Percentiles rank a stretch among this genome's conserved stretches.
These are phyloP conservation scores for Cladosporium cucumerinum DNA, from an alignment of 2,329 filamentous ascomycete genomes.

Conservation along the genomic window DNA sequence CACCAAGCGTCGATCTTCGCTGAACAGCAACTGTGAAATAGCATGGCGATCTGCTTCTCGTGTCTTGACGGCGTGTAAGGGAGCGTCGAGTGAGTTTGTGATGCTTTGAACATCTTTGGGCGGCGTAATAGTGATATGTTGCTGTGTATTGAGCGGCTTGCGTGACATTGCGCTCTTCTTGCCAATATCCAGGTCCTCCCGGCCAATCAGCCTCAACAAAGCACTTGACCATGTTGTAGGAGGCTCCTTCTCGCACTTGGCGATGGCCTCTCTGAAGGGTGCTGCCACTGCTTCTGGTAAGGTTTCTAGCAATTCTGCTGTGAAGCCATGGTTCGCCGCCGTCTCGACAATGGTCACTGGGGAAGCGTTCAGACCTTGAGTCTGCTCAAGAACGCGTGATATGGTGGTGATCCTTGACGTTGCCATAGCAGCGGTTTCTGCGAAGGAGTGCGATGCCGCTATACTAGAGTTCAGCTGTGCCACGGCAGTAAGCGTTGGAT, in stretches of 20 bases:
- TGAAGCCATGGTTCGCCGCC: conserved; percentile 69
- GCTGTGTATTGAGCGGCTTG: neutral
- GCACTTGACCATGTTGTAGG: conserved; percentile 70
- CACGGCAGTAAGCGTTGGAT: conserved; percentile 26
- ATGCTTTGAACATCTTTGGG: conserved; percentile 73
- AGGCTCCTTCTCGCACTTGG: conserved; percentile 78
- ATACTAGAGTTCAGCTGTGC: conserved; percentile 21
- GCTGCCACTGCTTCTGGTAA: conserved; percentile 80
- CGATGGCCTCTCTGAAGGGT: conserved; percentile 77
- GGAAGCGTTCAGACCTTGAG: conserved; percentile 22
- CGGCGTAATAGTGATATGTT: neutral
- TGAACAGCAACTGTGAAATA: conserved; percentile 83
- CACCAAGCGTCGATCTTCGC: conserved; percentile 81
- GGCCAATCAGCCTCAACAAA: conserved; percentile 71
- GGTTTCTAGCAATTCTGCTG: conserved; percentile 67
- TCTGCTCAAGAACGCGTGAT: conserved; percentile 25
- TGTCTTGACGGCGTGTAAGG: conserved; percentile 68
- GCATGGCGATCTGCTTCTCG: conserved; percentile 74
- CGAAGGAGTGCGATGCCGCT: conserved; percentile 14
- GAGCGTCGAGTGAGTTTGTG: conserved; percentile 63
- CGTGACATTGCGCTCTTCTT: neutral
- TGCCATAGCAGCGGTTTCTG: conserved; percentile 12
- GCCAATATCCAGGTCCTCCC: conserved; percentile 64
- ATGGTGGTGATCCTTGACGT: conserved; percentile 27
- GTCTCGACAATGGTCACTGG: conserved; percentile 46